Conservation (phyloP, 768 basidiomycete species). For the Russula lepida region DNA sequence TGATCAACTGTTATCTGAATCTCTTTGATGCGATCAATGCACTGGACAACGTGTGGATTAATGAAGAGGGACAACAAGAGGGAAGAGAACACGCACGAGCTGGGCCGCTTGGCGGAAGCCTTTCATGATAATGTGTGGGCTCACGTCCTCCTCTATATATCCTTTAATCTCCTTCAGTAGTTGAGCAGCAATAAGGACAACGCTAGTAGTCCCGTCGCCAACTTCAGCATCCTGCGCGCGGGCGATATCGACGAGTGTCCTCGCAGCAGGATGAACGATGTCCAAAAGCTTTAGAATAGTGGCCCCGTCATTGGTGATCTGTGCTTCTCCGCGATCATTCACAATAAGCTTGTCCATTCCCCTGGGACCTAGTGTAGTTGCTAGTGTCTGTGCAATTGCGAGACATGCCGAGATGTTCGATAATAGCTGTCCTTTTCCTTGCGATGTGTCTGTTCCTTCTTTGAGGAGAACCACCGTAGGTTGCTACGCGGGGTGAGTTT, state of each 20-base stretch:
- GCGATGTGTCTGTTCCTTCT: slow-evolving; percentile 94
- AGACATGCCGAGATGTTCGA: slow-evolving; percentile 97
- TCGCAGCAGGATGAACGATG: slow-evolving; percentile 95
- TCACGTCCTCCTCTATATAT: slow-evolving; percentile 95
- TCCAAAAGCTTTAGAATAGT: slow-evolving; percentile 97
- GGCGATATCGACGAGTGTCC: slow-evolving; percentile 97
- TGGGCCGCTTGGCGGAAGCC: slow-evolving; percentile 84
- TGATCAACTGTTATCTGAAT: slow-evolving; percentile 88
- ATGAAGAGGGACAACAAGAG: slow-evolving; percentile 7
- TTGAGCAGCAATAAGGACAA: slow-evolving; percentile 90
- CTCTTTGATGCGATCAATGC: slow-evolving; percentile 77
- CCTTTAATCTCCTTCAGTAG: slow-evolving; percentile 85
- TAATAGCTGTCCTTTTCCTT: slow-evolving; percentile 85
- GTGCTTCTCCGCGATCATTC: slow-evolving; percentile 86
- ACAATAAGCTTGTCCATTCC: slow-evolving; percentile 99
- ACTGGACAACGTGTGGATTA: slow-evolving; percentile 37
- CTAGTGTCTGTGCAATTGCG: slow-evolving; percentile 83
- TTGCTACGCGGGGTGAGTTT: slow-evolving; percentile 50
- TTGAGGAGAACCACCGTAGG: slow-evolving; percentile 93
- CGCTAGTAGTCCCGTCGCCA: slow-evolving; percentile 96
- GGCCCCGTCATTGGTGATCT: slow-evolving; percentile 99
- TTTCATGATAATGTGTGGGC: slow-evolving; percentile 96
- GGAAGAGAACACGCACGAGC: slow-evolving; percentile 48
- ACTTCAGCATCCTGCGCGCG: slow-evolving; percentile 98
- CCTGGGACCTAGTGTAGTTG: slow-evolving; percentile 92